Percentiles rank a stretch among this genome's conserved stretches.
Conservation (phyloP, 345 rosid species). For the Hypericum androsaemum region DNA sequence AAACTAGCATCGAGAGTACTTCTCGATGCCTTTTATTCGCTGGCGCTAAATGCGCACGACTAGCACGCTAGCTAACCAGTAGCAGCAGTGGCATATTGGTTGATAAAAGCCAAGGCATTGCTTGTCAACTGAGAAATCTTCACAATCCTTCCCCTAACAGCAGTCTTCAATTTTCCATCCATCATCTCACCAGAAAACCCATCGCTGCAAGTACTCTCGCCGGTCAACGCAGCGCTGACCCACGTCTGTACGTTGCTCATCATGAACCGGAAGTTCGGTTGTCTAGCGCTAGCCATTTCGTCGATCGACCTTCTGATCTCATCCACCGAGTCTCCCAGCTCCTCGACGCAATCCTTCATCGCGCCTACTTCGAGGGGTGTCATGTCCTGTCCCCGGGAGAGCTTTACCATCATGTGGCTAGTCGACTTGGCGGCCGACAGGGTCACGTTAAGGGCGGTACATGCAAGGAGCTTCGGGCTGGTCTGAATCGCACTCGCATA, state of each 20-base stretch:
- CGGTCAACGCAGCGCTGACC: slow-evolving; percentile 73
- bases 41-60: too few relatives aligned
- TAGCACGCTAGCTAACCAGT: slow-evolving; percentile 34
- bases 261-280: slow-evolving; percentile 23
- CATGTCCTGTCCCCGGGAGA: slow-evolving; percentile 33
- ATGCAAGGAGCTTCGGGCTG: slow-evolving; percentile 59
- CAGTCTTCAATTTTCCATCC: slow-evolving; percentile 23
- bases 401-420: slow-evolving; percentile 29
- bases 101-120: slow-evolving; percentile 68
- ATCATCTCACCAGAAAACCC: slow-evolving; percentile 41
- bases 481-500: slow-evolving; percentile 49
- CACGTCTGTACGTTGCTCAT: slow-evolving; percentile 60
- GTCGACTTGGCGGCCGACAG: slow-evolving; percentile 34
- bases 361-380: slow-evolving; percentile 42
- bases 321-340: slow-evolving; percentile 44
- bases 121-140: slow-evolving; percentile 52
- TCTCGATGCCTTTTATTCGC: too few relatives aligned
- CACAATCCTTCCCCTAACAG: slow-evolving; percentile 16
- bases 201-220: slow-evolving; percentile 58
- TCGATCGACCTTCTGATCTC: slow-evolving; percentile 44
- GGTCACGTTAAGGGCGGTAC: slow-evolving; percentile 56
- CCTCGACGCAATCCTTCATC: slow-evolving; percentile 60
- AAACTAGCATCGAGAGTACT: too few relatives aligned
- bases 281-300: slow-evolving; percentile 36
- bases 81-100: slow-evolving; percentile 43